Percentiles rank a stretch among this genome's conserved stretches.
These are phyloP conservation scores for Helotiales sp. DNA, from an alignment of 2,329 filamentous ascomycete species.

Conservation along the genomic window DNA sequence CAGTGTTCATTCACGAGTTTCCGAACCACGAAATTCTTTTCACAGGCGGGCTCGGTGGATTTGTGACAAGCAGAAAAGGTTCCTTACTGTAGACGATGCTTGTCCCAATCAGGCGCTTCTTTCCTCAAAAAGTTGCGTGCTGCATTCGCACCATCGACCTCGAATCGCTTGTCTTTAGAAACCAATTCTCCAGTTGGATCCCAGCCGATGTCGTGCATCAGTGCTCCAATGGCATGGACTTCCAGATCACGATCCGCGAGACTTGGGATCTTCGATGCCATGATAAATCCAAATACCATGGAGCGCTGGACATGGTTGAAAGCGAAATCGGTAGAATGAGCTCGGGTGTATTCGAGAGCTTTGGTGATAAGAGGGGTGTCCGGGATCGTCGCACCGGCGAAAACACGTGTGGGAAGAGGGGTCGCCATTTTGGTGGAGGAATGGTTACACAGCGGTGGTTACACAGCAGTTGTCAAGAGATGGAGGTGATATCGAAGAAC, in stretches of 20 bases:
- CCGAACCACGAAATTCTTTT: background rate
- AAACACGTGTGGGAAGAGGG: constrained; percentile 27
- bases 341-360: constrained; percentile 43
- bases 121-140: constrained; percentile 48
- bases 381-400: constrained; percentile 45
- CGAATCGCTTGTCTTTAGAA: constrained; percentile 53
- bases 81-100: constrained; percentile 50
- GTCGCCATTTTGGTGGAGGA: background rate
- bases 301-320: constrained; percentile 49
- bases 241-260: constrained; percentile 43
- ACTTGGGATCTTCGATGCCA: constrained; percentile 43
- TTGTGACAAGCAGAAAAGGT: constrained; percentile 40
- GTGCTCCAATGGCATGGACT: constrained; percentile 46
- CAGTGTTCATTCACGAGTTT: background rate
- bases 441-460: background rate
- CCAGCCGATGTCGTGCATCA: constrained; percentile 54
- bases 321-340: constrained; percentile 41
- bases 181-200: constrained; percentile 45
- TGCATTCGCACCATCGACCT: constrained; percentile 55
- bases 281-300: constrained; percentile 45
- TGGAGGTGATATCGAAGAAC: background rate
- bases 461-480: background rate
- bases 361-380: constrained; percentile 46
- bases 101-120: constrained; percentile 44
- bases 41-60: background rate